These are phyloP conservation scores for Basipetospora chlamydospora DNA, from an alignment of 2,329 filamentous ascomycete species.

Conservation along the genomic window DNA sequence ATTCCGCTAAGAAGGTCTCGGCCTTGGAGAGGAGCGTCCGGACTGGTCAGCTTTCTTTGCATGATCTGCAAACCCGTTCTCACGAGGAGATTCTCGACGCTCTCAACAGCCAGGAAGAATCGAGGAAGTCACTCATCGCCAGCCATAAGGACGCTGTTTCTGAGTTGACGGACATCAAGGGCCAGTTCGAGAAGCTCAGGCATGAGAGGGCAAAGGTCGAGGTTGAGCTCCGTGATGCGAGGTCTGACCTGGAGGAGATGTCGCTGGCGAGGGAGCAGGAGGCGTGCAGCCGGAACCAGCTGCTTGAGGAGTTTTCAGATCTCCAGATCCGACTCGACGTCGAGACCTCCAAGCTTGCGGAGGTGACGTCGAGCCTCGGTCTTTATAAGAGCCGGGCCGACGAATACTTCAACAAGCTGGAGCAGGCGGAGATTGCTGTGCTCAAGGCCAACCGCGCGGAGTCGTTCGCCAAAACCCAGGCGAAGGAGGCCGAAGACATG, in stretches of 20 bases:
- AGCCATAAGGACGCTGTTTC: slow-evolving; percentile 74
- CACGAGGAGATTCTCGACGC: slow-evolving; percentile 90
- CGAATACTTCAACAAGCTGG: slow-evolving; percentile 93
- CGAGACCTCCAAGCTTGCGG: slow-evolving; percentile 70
- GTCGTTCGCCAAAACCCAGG: slow-evolving; percentile 83
- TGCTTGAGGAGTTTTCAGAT: slow-evolving; percentile 85
- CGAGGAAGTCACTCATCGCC: slow-evolving; percentile 65
- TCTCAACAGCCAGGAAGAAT: slow-evolving; percentile 85
- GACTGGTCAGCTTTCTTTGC: slow-evolving; percentile 73
- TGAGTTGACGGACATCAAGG: slow-evolving; percentile 76
- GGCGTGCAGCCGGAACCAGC: slow-evolving; percentile 68
- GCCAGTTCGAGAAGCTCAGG: slow-evolving; percentile 73
- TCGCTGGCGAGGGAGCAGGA: slow-evolving; percentile 71
- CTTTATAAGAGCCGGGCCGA: slow-evolving; percentile 87
- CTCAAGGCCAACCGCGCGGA: slow-evolving; percentile 84
- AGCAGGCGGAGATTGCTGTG: slow-evolving; percentile 91
- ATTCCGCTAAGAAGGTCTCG: slow-evolving; percentile 85
- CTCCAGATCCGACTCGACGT: slow-evolving; percentile 85
- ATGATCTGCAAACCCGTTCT: slow-evolving; percentile 83
- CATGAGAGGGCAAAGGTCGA: slow-evolving; percentile 67
- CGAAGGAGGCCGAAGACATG: slow-evolving; percentile 79
- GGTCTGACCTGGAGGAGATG: slow-evolving; percentile 73
- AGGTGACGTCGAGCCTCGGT: slow-evolving; percentile 69
- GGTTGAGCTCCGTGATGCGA: slow-evolving; percentile 72
- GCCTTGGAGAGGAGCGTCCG: slow-evolving; percentile 75